Evolutionary conservation across 2,329 filamentous ascomycete species (phyloP), one percentile per base, ranked within the genome.

Genomic region (Epichloe brachyelytri): DNA sequence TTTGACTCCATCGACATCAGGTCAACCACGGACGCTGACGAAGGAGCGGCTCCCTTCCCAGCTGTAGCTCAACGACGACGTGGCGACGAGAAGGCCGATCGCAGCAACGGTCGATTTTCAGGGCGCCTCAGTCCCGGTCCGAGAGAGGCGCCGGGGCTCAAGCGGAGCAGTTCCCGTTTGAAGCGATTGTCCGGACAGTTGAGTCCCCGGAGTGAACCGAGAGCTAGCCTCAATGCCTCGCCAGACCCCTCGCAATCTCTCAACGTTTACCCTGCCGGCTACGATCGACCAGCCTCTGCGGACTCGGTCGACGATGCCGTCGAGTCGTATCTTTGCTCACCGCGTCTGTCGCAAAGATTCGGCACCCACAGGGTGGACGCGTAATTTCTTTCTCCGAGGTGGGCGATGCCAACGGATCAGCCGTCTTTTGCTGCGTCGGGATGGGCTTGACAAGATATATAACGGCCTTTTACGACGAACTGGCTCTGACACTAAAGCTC

Each of bases 391-490:
- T 96, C 62, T 97, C 91, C 0, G 93, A 98, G 65, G 93, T 98
- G 3, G 93, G 93, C 14, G 90, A 97, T 64, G 83, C 90, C 0
- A 81, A 91, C 43, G 93, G 93, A 1, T 91, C 85, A 57, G 91
- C 89, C 3, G 88, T 98, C 2, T 90, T 98, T 59, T 94, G 93
- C 64, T 98, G 93, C 61, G 89, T 98, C 3, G 93, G 93, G 19
- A 98, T 98, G 93, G 93, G 93, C 0, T 69, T 98, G 60, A 98
- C 93, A 11, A 80, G 93, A 67, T 98, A 93, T 64, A 86, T 98
- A 53, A 96, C 88, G 54, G 89, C 90, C 0, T 98, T 98, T 64
- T 98, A 97, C 63, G 93, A 98, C 64, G 93, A 98, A 65, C 74
- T 98, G 49, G 93, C 93, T 2, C 71, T 87, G 61, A 95, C 90